Conservation (phyloP, 2,329 filamentous ascomycete genomes). For the Monilinia vaccinii-corymbosi region DNA sequence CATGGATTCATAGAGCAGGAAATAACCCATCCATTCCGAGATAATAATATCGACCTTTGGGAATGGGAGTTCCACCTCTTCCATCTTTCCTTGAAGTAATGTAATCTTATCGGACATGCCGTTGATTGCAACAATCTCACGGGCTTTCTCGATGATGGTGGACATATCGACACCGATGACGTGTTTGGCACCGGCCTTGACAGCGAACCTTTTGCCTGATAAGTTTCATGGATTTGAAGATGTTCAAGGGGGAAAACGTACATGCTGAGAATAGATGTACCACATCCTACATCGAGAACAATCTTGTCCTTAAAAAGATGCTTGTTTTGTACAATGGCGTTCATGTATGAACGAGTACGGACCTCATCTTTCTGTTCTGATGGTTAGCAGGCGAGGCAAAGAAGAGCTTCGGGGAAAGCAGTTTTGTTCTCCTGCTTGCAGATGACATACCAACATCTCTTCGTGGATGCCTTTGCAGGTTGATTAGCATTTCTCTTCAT, state of each 20-base stretch:
- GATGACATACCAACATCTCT: slow-evolving; percentile 81
- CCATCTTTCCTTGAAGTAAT: slow-evolving; percentile 98
- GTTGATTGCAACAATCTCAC: slow-evolving; percentile 87
- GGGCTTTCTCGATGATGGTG: slow-evolving; percentile 97
- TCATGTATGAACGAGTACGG: slow-evolving; percentile 91
- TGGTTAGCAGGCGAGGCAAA: slow-evolving; percentile 12
- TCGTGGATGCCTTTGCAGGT: slow-evolving; percentile 76
- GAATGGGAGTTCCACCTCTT: slow-evolving; percentile 89
- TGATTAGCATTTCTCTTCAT: slow-evolving; percentile 27
- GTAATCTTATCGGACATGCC: slow-evolving; percentile 95
- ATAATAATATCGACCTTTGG: slow-evolving; percentile 99
- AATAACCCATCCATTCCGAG: slow-evolving; percentile 99
- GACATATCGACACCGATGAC: slow-evolving; percentile 99
- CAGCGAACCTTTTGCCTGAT: slow-evolving; percentile 67
- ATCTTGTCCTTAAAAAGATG: slow-evolving; percentile 89
- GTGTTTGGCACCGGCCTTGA: slow-evolving; percentile 92
- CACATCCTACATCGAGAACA: slow-evolving; percentile 94
- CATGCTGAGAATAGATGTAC: slow-evolving; percentile 98
- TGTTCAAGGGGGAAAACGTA: slow-evolving; percentile 39
- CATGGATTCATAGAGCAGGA: slow-evolving; percentile 98
- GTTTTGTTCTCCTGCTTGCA: slow-evolving; percentile 14
- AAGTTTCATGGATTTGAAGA: background rate
- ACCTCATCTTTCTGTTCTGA: slow-evolving; percentile 85
- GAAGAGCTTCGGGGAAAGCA: background rate
- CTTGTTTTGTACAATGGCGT: slow-evolving; percentile 93